Conservation (phyloP, 164 flowering plant genomes). For the Taxillus chinensis region DNA sequence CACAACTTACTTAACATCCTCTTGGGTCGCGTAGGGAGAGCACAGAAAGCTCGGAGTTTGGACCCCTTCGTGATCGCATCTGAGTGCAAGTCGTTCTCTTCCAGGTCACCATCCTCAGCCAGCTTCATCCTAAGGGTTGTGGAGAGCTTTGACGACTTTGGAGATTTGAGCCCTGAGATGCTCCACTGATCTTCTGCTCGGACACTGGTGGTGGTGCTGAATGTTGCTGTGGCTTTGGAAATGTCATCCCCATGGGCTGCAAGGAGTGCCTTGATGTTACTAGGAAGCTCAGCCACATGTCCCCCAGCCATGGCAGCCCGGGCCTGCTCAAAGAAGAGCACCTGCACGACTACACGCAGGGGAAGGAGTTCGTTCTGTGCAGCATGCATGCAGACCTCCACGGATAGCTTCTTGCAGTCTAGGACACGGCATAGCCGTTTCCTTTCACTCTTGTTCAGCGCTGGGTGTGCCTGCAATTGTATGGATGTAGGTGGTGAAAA, state of each 20-base stretch:
- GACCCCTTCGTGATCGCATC: conserved; percentile 32
- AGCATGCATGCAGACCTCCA: conserved; percentile 90
- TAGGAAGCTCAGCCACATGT: conserved; percentile 56
- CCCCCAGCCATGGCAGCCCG: conserved; percentile 59
- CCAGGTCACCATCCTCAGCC: conserved; percentile 61
- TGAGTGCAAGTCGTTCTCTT: conserved; percentile 25
- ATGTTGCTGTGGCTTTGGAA: conserved; percentile 25
- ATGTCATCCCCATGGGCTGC: conserved; percentile 33
- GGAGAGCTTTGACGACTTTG: conserved; percentile 50
- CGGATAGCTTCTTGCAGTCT: conserved; percentile 91
- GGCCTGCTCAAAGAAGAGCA: conserved; percentile 89
- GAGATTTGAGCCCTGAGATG: conserved; percentile 58
- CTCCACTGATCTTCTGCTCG: conserved; percentile 71
- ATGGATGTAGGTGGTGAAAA: no score
- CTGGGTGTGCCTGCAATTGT: conserved; percentile 61
- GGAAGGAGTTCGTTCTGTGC: conserved; percentile 94
- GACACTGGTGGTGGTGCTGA: conserved; percentile 25
- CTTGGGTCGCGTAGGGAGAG: conserved; percentile 62
- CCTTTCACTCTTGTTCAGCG: conserved; percentile 76
- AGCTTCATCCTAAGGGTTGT: conserved; percentile 62
- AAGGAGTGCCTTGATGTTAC: conserved; percentile 66
- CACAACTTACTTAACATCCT: conserved; percentile 78
- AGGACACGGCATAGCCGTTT: conserved; percentile 69
- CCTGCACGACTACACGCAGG: conserved; percentile 87
- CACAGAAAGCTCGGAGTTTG: conserved; percentile 41